Evolutionary conservation across 2,329 filamentous ascomycete species (phyloP).

Genomic region (Cytospora schulzeri): DNA sequence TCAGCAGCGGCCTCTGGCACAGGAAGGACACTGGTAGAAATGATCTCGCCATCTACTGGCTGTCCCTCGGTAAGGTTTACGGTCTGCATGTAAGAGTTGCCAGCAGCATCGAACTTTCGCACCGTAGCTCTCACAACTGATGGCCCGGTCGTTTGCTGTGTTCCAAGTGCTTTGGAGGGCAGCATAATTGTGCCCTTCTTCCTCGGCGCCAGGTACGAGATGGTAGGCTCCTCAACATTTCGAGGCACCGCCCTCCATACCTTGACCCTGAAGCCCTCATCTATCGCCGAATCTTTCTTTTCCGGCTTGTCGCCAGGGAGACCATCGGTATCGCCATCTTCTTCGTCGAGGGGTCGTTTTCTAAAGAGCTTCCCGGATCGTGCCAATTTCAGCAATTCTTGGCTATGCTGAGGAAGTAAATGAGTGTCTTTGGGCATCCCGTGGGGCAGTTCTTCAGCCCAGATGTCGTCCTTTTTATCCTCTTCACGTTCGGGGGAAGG

Average conservation of each 20-base stretch:
- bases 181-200: slow-evolving; percentile 63
- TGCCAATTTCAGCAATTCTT: slow-evolving; percentile 79
- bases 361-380: slow-evolving; percentile 78
- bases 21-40: slow-evolving; percentile 59
- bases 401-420: slow-evolving; percentile 75
- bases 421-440: slow-evolving; percentile 86
- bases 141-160: slow-evolving; percentile 47
- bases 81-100: slow-evolving; percentile 83
- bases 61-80: slow-evolving; percentile 81
- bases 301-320: slow-evolving; percentile 53
- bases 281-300: slow-evolving; percentile 67
- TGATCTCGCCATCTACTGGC: slow-evolving; percentile 78
- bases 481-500: slow-evolving; percentile 67
- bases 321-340: slow-evolving; percentile 55
- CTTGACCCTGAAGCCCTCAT: slow-evolving; percentile 59
- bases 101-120: slow-evolving; percentile 73
- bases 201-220: slow-evolving; percentile 62
- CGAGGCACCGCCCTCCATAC: slow-evolving; percentile 65
- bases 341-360: slow-evolving; percentile 70
- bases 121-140: slow-evolving; percentile 79
- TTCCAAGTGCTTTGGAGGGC: slow-evolving; percentile 53
- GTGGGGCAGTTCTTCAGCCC: slow-evolving; percentile 73
- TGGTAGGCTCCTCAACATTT: slow-evolving; percentile 54
- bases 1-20: slow-evolving; percentile 60
- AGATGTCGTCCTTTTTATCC: slow-evolving; percentile 64